Base-by-base conservation (phyloP, 2,329 filamentous ascomycete species). In the Aspergillus viridinutans region DNA sequence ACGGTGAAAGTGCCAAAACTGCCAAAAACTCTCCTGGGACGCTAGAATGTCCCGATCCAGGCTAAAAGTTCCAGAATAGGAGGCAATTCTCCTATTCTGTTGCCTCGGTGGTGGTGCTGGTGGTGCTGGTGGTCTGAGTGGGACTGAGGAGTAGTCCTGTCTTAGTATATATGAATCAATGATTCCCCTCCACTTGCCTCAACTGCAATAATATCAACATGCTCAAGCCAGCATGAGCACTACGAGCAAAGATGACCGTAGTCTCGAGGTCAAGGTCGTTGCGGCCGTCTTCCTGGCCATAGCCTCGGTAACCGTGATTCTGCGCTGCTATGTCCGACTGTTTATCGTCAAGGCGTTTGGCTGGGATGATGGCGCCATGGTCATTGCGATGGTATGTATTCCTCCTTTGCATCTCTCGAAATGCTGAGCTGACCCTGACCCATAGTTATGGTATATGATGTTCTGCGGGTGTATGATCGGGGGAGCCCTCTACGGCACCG, bases 301-400 rank as follows among this genome's bases (percentile, higher is more conserved):
- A 12, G 68, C 68, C 21, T 56, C 47, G 17, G 59, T 72, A 8
- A 54, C 67, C 6, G 67, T 71, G 17, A 61, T 64, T 25, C 55
- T 72, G 52, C 68, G 70, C 26, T 69, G 66, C 35, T 73, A 73
- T 59, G 68, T 72, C 45, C 69, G 71, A 3, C 60, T 60, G 40
- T 62, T 61, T 43, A 38, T 73, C 4, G 67, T 72, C 17, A 70
- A 68, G 54, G 66, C 59, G 3, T 71, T 73, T 58, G 71, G 71
- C 38, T 65, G 65, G 61, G 71, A 73, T 65, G 71, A 73, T 56
- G 61, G 57, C 0, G 50, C 61, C 2, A 72, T 73, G 70, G 65
- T 73, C 9, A 7, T 66, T 52, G 66, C 69, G 6, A 45, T 62
- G 58, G 68, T 72, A 64, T 20, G 53, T 58, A 10, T 3, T 64